Conservation (phyloP, 2,329 filamentous ascomycete genomes). For the Xylaria sp. region DNA sequence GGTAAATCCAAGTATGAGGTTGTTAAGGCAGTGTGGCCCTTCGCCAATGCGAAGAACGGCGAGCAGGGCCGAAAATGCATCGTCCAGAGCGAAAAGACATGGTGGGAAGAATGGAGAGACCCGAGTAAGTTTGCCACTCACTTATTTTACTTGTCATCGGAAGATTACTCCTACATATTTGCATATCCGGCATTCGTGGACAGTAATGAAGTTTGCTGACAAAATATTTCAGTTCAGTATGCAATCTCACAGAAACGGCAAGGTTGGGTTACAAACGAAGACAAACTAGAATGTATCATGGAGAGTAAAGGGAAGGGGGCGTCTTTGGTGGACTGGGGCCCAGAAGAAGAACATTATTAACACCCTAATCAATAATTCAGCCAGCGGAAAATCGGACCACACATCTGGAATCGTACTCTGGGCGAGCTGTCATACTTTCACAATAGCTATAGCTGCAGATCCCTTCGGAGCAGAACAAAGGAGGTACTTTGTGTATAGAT, state of each 20-base stretch:
- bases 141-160: neutral
- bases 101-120: slow-evolving; percentile 65
- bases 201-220: slow-evolving; percentile 20
- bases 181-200: neutral
- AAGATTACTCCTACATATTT: neutral
- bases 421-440: neutral
- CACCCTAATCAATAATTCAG: neutral
- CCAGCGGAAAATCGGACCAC: neutral
- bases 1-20: slow-evolving; percentile 66
- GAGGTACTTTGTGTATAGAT: too few relatives aligned
- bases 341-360: slow-evolving; percentile 45
- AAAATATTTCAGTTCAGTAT: slow-evolving; percentile 41
- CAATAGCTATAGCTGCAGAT: too few relatives aligned
- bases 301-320: slow-evolving; percentile 56
- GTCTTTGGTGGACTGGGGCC: slow-evolving; percentile 57
- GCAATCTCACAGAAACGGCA: slow-evolving; percentile 51
- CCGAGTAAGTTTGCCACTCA: slow-evolving; percentile 48
- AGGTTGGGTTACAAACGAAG: slow-evolving; percentile 63
- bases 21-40: slow-evolving; percentile 66
- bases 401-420: neutral
- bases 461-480: too few relatives aligned
- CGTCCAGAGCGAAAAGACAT: slow-evolving; percentile 66
- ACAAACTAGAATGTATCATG: slow-evolving; percentile 64
- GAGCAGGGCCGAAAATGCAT: slow-evolving; percentile 57
- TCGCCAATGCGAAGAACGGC: slow-evolving; percentile 60